Evolutionary conservation across 2,329 filamentous ascomycete species (phyloP).

Genomic region (Pseudogymnoascus destructans): DNA sequence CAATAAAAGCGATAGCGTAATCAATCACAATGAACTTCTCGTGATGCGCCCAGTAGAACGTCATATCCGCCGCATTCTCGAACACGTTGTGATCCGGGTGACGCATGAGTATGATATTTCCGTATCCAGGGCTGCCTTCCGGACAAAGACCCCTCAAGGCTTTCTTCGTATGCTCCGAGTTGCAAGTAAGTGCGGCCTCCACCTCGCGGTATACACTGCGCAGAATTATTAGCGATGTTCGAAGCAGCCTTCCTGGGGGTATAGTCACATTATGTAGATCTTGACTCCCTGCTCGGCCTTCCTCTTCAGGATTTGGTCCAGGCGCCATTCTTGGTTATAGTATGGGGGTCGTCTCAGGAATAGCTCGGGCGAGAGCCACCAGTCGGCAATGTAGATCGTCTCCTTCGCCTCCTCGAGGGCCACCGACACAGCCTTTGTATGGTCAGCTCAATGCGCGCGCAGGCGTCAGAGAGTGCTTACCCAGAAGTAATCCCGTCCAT

Average conservation of each 20-base stretch:
- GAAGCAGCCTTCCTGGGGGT: conserved; percentile 55
- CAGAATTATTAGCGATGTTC: conserved; percentile 36
- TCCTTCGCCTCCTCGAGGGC: conserved; percentile 85
- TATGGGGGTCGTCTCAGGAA: conserved; percentile 77
- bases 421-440: conserved; percentile 57
- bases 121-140: conserved; percentile 65
- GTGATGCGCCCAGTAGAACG: conserved; percentile 95
- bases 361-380: conserved; percentile 88
- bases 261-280: conserved; percentile 58
- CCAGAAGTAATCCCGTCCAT: conserved; percentile 92
- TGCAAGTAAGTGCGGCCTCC: conserved; percentile 72
- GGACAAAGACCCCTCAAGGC: conserved; percentile 69
- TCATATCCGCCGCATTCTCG: conserved; percentile 90
- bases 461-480: conserved; percentile 25
- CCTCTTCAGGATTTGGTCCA: conserved; percentile 78
- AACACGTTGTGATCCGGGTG: conserved; percentile 94
- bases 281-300: conserved; percentile 86
- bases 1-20: conserved; percentile 81
- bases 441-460: background rate
- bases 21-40: conserved; percentile 97
- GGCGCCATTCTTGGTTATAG: conserved; percentile 68
- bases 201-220: conserved; percentile 29
- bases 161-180: conserved; percentile 85
- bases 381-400: conserved; percentile 90
- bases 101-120: conserved; percentile 79